Evolutionary conservation across 768 basidiomycete species (phyloP).

Genomic region (Calocera cornea): DNA sequence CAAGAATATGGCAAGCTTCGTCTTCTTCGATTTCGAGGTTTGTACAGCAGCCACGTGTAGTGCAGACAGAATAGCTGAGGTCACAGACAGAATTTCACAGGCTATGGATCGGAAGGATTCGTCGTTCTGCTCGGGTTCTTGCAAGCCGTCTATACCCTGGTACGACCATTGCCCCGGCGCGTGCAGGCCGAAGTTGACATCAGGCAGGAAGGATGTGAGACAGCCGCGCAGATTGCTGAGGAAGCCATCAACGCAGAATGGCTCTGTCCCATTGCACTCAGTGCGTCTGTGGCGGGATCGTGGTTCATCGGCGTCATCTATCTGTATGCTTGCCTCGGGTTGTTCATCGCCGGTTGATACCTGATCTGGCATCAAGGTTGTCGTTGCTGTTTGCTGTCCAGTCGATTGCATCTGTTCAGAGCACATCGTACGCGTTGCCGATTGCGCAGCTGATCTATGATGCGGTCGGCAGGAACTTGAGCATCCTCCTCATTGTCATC

Average conservation of each 20-base stretch:
- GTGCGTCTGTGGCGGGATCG: conserved; percentile 42
- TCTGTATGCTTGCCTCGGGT: conserved; percentile 4
- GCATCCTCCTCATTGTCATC: conserved; percentile 39
- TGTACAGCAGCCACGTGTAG: conserved; percentile 15
- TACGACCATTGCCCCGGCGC: not conserved
- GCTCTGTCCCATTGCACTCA: conserved; percentile 44
- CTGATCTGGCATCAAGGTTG: conserved; percentile 29
- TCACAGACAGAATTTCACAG: conserved; percentile 34
- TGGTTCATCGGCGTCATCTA: conserved; percentile 45
- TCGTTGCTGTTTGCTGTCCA: conserved; percentile 46
- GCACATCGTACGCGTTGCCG: conserved; percentile 41
- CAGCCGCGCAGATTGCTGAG: conserved; percentile 50
- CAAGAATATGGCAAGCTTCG: conserved; percentile 41
- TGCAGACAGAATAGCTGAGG: too few relatives aligned
- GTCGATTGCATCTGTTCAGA: conserved; percentile 36
- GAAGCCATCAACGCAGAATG: conserved; percentile 42
- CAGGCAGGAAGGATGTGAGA: conserved; percentile 48
- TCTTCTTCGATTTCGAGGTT: conserved; percentile 47
- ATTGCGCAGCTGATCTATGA: conserved; percentile 47
- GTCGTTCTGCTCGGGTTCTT: conserved; percentile 47
- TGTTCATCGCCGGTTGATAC: not conserved
- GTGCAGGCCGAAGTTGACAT: conserved; percentile 34
- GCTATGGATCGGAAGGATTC: conserved; percentile 40
- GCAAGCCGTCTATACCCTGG: conserved; percentile 23
- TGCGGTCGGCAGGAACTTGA: conserved; percentile 35